Evolutionary conservation across 2,329 filamentous ascomycete genomes (phyloP).

Genomic region (Sphaerostilbella broomeana): DNA sequence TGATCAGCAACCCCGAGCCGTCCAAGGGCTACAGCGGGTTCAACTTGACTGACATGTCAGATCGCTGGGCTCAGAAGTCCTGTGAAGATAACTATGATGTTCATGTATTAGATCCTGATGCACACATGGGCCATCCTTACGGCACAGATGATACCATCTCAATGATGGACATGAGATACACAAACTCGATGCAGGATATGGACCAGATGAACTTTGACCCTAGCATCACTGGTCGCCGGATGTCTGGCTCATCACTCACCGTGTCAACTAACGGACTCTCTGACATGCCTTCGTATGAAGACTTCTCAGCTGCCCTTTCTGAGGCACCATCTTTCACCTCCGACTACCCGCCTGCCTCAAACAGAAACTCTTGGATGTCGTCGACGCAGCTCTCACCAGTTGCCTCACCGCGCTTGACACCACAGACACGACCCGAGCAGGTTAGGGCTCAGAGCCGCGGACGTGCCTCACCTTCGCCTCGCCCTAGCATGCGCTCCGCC

Average conservation of each 20-base stretch:
- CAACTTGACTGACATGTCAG: constrained; percentile 14
- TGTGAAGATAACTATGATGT: constrained; percentile 53
- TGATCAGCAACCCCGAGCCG: constrained; percentile 43
- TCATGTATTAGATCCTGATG: constrained; percentile 49
- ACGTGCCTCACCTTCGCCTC: constrained; percentile 64
- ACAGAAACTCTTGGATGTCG: constrained; percentile 63
- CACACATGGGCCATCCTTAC: constrained; percentile 56
- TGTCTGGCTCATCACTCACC: constrained; percentile 69
- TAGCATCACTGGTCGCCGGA: constrained; percentile 50
- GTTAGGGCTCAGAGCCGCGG: constrained; percentile 61
- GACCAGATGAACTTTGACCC: constrained; percentile 46
- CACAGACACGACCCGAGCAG: constrained; percentile 53
- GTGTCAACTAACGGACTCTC: constrained; percentile 61
- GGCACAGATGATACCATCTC: constrained; percentile 57
- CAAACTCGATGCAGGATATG: constrained; percentile 39
- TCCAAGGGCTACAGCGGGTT: neutral
- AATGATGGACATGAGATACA: constrained; percentile 54
- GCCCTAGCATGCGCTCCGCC: constrained; percentile 59
- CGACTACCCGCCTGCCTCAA: constrained; percentile 60
- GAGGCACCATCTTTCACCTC: constrained; percentile 61
- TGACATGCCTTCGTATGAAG: constrained; percentile 65
- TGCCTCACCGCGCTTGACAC: constrained; percentile 60
- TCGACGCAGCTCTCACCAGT: constrained; percentile 67
- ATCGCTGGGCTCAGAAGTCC: constrained; percentile 46
- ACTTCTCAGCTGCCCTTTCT: constrained; percentile 59